These are phyloP conservation scores for Cercospora zeae-maydis DNA, from an alignment of 2,329 filamentous ascomycete genomes.

Conservation along the genomic window DNA sequence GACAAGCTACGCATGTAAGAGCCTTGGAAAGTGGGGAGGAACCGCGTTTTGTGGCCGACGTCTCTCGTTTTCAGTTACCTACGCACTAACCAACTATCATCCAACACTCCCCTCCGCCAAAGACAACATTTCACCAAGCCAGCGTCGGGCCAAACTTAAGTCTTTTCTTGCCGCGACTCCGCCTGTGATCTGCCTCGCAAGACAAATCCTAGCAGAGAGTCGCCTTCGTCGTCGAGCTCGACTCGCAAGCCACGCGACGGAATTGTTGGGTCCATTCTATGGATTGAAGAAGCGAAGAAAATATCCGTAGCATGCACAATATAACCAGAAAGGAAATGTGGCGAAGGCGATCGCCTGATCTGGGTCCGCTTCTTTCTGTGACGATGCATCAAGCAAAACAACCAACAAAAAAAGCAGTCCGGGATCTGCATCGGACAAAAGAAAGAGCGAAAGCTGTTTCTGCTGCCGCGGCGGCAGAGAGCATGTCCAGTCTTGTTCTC, in stretches of 20 bases:
- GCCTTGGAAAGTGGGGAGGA: not conserved
- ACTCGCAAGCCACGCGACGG: conserved; percentile 12
- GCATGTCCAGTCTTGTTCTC: conserved; percentile 14
- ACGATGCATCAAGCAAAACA: conserved; percentile 13
- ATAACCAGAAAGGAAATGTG: conserved; percentile 15
- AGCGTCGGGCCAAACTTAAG: conserved; percentile 15
- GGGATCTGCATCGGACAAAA: conserved; percentile 14
- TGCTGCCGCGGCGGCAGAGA: conserved; percentile 8
- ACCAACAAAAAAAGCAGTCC: conserved; percentile 1
- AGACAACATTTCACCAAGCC: conserved; percentile 15
- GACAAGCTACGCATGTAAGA: not conserved
- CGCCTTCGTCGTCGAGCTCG: conserved; percentile 16
- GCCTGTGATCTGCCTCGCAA: not conserved
- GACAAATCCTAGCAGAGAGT: not conserved
- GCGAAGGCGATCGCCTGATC: conserved; percentile 32
- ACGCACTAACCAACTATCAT: conserved; percentile 16
- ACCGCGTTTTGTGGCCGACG: conserved; percentile 11
- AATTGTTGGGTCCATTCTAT: conserved; percentile 14
- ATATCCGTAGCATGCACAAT: conserved; percentile 6
- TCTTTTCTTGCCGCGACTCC: conserved; percentile 5
- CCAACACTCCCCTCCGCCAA: conserved; percentile 14
- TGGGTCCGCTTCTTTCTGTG: conserved; percentile 4
- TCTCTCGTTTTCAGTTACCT: conserved; percentile 12
- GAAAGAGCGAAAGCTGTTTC: conserved; percentile 1
- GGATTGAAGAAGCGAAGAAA: conserved; percentile 9